Conservation (phyloP, 495 filamentous ascomycete genomes). For the Neurospora sp. region DNA sequence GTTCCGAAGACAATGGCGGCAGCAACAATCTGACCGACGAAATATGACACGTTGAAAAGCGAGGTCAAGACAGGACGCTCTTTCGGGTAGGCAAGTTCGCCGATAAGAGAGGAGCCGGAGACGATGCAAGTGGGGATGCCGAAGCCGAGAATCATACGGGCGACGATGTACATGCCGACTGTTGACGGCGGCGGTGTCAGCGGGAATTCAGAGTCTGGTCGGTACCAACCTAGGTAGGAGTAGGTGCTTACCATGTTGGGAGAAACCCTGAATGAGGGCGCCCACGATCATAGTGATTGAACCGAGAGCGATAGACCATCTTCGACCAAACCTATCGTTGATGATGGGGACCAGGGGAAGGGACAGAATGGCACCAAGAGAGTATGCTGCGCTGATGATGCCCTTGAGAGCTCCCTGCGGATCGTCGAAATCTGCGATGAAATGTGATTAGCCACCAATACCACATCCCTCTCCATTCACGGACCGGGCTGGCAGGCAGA, state of each 20-base stretch:
- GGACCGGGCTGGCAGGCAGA: neutral
- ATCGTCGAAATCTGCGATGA: conserved; percentile 22
- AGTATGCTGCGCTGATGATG: conserved; percentile 38
- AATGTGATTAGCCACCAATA: neutral
- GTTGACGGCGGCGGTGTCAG: neutral
- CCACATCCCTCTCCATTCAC: neutral
- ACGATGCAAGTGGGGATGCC: conserved; percentile 57
- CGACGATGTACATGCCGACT: conserved; percentile 53
- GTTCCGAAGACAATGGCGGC: conserved; percentile 51
- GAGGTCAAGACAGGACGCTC: conserved; percentile 56
- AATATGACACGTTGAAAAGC: conserved; percentile 59
- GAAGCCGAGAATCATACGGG: conserved; percentile 55
- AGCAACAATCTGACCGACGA: conserved; percentile 52
- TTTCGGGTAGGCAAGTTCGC: conserved; percentile 57
- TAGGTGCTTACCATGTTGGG: conserved; percentile 24
- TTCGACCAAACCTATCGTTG: conserved; percentile 49
- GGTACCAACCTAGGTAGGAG: neutral
- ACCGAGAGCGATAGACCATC: conserved; percentile 48
- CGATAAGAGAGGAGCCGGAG: conserved; percentile 53
- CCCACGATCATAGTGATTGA: conserved; percentile 49
- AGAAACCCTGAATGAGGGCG: conserved; percentile 40
- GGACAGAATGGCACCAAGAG: conserved; percentile 45
- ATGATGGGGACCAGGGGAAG: conserved; percentile 47
- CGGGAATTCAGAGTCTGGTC: neutral
- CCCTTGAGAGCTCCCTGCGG: conserved; percentile 33